Evolutionary conservation across 2,329 filamentous ascomycete species (phyloP).

Genomic region (Trichophyton simii): DNA sequence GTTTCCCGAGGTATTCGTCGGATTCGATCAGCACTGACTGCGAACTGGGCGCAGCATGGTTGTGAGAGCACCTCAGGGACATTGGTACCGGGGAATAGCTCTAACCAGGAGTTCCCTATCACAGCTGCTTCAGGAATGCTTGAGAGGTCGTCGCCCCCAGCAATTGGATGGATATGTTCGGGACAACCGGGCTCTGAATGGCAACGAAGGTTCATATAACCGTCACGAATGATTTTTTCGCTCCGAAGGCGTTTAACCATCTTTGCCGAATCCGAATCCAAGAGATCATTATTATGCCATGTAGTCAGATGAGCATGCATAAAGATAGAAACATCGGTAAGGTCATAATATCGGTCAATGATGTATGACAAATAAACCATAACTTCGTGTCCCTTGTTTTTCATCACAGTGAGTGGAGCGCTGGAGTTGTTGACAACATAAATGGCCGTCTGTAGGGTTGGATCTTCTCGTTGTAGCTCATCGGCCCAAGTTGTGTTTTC

Average conservation of each 20-base stretch:
- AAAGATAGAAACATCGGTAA: conserved; percentile 48
- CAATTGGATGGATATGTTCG: conserved; percentile 42
- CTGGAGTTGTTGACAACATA: conserved; percentile 43
- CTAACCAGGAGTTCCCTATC: conserved; percentile 35
- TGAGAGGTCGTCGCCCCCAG: conserved; percentile 29
- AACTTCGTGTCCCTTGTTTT: conserved; percentile 51
- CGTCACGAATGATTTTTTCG: conserved; percentile 39
- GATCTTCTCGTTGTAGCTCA: conserved; percentile 29
- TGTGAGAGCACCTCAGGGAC: conserved; percentile 43
- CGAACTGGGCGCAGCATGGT: conserved; percentile 54
- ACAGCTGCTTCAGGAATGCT: conserved; percentile 37
- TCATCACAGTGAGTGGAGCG: conserved; percentile 40
- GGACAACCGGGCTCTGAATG: conserved; percentile 47
- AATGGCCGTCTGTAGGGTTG: conserved; percentile 36
- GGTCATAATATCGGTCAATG: conserved; percentile 48
- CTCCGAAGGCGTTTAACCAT: conserved; percentile 41
- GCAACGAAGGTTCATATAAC: conserved; percentile 51
- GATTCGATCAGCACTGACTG: conserved; percentile 46
- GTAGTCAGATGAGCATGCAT: conserved; percentile 45
- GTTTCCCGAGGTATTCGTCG: conserved; percentile 40
- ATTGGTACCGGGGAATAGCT: conserved; percentile 35
- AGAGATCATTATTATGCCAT: conserved; percentile 49
- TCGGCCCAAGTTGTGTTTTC: conserved; percentile 47
- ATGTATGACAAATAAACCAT: conserved; percentile 52
- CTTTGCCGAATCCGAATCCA: conserved; percentile 38